Conservation (phyloP, 768 basidiomycete genomes). For the Naganishia onofrii region DNA sequence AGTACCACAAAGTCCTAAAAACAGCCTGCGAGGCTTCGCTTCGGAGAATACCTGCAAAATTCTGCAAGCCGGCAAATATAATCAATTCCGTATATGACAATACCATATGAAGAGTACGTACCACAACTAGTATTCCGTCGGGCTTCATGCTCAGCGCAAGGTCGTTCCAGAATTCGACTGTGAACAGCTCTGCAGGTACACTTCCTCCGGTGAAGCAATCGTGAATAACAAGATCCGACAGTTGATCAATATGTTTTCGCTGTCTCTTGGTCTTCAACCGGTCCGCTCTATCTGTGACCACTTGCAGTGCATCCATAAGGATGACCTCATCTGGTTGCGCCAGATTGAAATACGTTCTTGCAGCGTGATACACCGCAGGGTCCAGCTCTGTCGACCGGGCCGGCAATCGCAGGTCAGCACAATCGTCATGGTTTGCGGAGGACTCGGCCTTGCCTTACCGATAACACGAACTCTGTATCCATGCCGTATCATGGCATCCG, state of each 20-base stretch:
- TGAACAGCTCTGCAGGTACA: slow-evolving; percentile 82
- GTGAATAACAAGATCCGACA: slow-evolving; percentile 69
- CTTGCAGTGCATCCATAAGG: slow-evolving; percentile 72
- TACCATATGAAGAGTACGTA: slow-evolving; percentile 53
- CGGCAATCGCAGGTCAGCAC: not conserved
- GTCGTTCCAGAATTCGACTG: slow-evolving; percentile 75
- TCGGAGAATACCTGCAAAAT: slow-evolving; percentile 71
- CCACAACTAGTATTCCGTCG: slow-evolving; percentile 76
- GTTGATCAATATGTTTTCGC: slow-evolving; percentile 34
- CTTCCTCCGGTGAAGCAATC: slow-evolving; percentile 92
- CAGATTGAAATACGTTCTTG: slow-evolving; percentile 75
- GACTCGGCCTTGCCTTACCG: slow-evolving; percentile 16
- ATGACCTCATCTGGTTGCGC: slow-evolving; percentile 64
- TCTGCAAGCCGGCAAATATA: too few species aligned
- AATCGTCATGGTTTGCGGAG: not conserved
- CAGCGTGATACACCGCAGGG: slow-evolving; percentile 80
- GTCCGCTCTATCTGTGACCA: slow-evolving; percentile 59
- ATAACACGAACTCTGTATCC: slow-evolving; percentile 72
- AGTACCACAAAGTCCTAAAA: slow-evolving; percentile 64
- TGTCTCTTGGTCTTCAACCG: slow-evolving; percentile 32
- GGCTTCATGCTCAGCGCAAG: slow-evolving; percentile 64
- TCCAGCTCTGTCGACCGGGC: slow-evolving; percentile 71
- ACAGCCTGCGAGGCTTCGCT: slow-evolving; percentile 67
- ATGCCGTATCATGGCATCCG: slow-evolving; percentile 69
- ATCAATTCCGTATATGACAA: too few species aligned